Evolutionary conservation across 768 basidiomycete species (phyloP), one percentile per base, ranked within the genome.

Genomic region (Suillus subalutaceus): DNA sequence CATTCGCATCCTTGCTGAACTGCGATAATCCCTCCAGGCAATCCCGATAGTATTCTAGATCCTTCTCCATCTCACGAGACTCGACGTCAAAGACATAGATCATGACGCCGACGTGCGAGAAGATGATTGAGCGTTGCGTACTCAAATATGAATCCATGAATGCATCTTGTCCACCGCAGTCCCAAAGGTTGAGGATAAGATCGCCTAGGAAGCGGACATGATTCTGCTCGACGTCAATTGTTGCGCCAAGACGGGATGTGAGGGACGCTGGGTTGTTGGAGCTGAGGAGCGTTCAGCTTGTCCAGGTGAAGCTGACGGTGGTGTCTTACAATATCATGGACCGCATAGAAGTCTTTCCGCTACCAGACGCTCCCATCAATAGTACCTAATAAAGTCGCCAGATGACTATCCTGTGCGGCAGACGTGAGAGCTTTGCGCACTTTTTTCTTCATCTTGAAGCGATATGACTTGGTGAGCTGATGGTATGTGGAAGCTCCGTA

Each of bases 41-140:
- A 66, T 96, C 92, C 53, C 89, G 88, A 76, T 95, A 99, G 78
- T 97, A 99, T 73, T 90, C 88, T 37, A 96, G 81, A 79, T 99
- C 97, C 78, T 92, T 92, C 69, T 77, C 78, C 84, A 89, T 89
- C 73, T 96, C 94, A 48, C 89, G 86, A 50, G 90, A 88, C 71
- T 95, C 96, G 63, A 96, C 91, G 76, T 99, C 97, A 69, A 99
- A 99, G 13, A 99, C 97, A 79, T 99, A 99, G 72, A 99, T 99
- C 79, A 99, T 87, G 65, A 99, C 94, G 35, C 94, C 95, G 65
- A 98, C 97, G 73, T 98, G 93, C 72, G 92, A 89, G 81, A 99
- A 99, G 70, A 98, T 97, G 41, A 92, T 96, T n/a, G 90, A 85
- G 67, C 94, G 90, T 75, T 98, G 95, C 0, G 91, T 87, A 43